Evolutionary conservation across 2,329 filamentous ascomycete genomes (phyloP).

Genomic region (Scytalidium lignicola): DNA sequence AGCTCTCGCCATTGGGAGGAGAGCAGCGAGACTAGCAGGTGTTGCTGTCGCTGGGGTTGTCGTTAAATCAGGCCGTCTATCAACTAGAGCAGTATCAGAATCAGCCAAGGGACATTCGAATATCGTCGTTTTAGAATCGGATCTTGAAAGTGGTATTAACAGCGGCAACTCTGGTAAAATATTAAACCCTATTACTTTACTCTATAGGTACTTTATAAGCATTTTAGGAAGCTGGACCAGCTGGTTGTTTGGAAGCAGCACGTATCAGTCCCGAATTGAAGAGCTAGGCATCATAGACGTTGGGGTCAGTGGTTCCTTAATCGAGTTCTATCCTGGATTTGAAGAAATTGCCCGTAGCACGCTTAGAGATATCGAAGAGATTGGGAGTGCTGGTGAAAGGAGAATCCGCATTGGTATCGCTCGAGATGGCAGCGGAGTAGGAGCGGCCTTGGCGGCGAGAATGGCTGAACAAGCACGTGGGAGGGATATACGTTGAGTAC

Average conservation of each 20-base stretch:
- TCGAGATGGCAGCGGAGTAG: constrained; percentile 88
- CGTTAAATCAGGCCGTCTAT: constrained; percentile 69
- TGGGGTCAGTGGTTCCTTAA: constrained; percentile 68
- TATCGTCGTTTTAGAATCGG: neutral
- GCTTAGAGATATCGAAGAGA: constrained; percentile 65
- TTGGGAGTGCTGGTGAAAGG: constrained; percentile 72
- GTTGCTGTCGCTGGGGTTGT: constrained; percentile 80
- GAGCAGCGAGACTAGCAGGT: constrained; percentile 78
- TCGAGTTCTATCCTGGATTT: constrained; percentile 92
- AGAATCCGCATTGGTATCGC: constrained; percentile 89
- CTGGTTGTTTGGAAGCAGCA: neutral
- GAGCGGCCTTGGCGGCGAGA: constrained; percentile 84
- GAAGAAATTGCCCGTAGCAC: constrained; percentile 80
- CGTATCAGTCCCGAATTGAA: neutral
- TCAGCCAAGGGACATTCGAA: neutral
- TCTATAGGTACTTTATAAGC: neutral
- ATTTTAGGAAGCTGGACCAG: neutral
- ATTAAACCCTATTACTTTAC: neutral
- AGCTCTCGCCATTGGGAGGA: constrained; percentile 74
- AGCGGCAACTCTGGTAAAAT: neutral
- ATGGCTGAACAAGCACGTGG: constrained; percentile 64
- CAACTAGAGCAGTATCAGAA: neutral
- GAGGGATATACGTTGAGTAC: too few species aligned
- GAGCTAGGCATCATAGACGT: constrained; percentile 1
- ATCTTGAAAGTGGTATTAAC: neutral